phyloP scores from a whole-genome alignment of 305 asterid genomes.

The Fraxinus xanthoxyloides region DNA sequence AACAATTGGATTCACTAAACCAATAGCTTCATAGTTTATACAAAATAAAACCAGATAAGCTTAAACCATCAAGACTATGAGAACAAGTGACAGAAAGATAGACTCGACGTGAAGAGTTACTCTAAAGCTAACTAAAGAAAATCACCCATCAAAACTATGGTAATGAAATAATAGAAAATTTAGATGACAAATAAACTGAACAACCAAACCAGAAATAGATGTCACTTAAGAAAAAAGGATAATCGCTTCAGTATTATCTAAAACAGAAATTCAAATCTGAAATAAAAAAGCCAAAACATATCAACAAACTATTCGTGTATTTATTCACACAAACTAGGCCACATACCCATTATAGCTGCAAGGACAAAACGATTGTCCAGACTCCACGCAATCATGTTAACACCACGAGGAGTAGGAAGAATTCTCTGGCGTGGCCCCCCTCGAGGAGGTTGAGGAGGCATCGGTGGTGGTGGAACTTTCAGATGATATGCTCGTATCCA shows the following conservation, averaged over 20 bases:
- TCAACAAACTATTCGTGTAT: conserved; percentile 1
- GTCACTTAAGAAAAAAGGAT: not conserved
- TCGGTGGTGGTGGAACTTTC: conserved; percentile 98
- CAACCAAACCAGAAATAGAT: not conserved
- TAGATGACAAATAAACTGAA: not conserved
- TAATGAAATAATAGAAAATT: conserved; percentile 13
- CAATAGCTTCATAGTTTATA: not conserved
- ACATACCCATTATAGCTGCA: conserved; percentile 98
- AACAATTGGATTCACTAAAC: conserved; percentile 1
- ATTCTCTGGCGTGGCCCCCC: conserved; percentile 99
- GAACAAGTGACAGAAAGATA: conserved; percentile 12
- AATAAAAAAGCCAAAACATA: conserved; percentile 7
- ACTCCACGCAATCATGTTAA: conserved; percentile 98
- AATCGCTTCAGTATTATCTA: conserved; percentile 3
- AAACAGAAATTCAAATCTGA: conserved; percentile 1
- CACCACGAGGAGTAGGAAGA: conserved; percentile 99
- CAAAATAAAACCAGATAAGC: conserved; percentile 4
- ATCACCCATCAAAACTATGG: conserved; percentile 1
- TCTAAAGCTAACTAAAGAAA: not conserved
- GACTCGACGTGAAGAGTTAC: conserved; percentile 5
- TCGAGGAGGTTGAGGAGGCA: conserved; percentile 95
- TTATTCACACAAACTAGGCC: conserved; percentile 19
- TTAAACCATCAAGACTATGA: conserved; percentile 9
- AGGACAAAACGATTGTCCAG: conserved; percentile 98
- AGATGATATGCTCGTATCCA: conserved; percentile 96